Evolutionary conservation across 345 rosid genomes (phyloP), one percentile per base, ranked within the genome.

Genomic region (Eucalyptus marginata): DNA sequence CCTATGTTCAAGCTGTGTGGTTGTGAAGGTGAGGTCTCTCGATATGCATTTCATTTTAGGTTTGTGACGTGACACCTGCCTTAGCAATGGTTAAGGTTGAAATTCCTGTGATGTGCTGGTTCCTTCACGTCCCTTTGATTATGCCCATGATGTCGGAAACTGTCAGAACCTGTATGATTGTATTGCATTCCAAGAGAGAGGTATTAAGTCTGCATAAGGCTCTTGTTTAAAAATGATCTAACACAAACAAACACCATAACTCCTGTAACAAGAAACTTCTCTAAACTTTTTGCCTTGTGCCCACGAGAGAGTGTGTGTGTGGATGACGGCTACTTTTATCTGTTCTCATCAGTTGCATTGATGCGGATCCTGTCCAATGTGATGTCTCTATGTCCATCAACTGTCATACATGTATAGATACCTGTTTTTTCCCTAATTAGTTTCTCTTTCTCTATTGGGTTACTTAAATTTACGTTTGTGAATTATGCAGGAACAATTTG

Each of bases 401-500:
- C 83, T 36, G 27, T 36, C 83, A 36, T 76, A 0, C 15, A 1
- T 76, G 0, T 10, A 20, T 76, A 20, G 47, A 36, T 76, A 36
- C 15, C 1, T 76, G 46, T 71, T 76, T 76, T 10, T 36, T 2
- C 25, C 46, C 13, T 76, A 76, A 76, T 36, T 36, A 71, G 47
- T 24, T 36, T 76, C 83, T 20, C 27, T 71, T 33, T 36, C 47
- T 76, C 46, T 10, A 40, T 5, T 76, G 83, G 5, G 83, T 25
- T 36, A 10, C 46, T 71, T 33, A 5, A 71, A 71, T 6, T 36
- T 36, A 36, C 1, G 1, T 31, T 31, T 8, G 86, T 44, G n/a
- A n/a, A 46, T 54, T 36, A 89, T 91, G 89, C 93, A 95, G 99
- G 96, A 91, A 88, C 66, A 92, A 81, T 71, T 71, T 5, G 62